Base-by-base conservation (phyloP, 805 yeast species). In the Pichia eremophila region DNA sequence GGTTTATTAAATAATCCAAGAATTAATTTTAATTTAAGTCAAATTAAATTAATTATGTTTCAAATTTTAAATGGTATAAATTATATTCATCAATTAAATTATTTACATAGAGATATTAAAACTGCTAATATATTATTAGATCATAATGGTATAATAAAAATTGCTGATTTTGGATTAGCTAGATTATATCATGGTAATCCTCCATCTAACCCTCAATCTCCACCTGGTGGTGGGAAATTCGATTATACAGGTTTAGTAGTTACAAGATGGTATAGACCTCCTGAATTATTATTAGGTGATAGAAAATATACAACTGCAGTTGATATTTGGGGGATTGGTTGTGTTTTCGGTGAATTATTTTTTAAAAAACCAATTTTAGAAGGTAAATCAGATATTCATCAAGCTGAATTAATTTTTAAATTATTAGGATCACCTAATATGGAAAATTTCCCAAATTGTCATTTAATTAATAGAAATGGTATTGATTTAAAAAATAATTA, bases 291-390 rank as follows among this genome's bases (percentile, higher is more conserved):
- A 15, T 67, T 93, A 46, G 96, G 96, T 4, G 95, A 89, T 54
- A 73, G 84, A 55, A 71, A 75, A 50, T 91, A 91, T 63, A 89
- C 97, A 2, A 85, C 97, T 0, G 95, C 98, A 0, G 91, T 91
- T 12, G 99, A 93, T 65, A 76, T 93, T 67, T 93, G 99, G 99
- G 97, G 98, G 0, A 77, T 87, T 19, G 98, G 98, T 1, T 93
- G 99, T 67, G 91, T 93, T 0, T 82, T 93, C 60, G 99, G 88
- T 0, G 99, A 93, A 65, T 73, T 90, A 59, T 91, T 85, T 66
- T 79, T 78, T 32, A 76, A 79, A 51, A 79, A 76, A 54, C 99
- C 99, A 0, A 83, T 93, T 15, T 63, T 93, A 43, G 89, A 82
- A 39, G 99, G 99, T 0, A 70, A 75, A 40, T 76, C 93, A 1